Percentiles rank a stretch among this genome's conserved stretches.
phyloP scores from a whole-genome alignment of 495 filamentous ascomycete species.

The Aspergillus ellipticus region DNA sequence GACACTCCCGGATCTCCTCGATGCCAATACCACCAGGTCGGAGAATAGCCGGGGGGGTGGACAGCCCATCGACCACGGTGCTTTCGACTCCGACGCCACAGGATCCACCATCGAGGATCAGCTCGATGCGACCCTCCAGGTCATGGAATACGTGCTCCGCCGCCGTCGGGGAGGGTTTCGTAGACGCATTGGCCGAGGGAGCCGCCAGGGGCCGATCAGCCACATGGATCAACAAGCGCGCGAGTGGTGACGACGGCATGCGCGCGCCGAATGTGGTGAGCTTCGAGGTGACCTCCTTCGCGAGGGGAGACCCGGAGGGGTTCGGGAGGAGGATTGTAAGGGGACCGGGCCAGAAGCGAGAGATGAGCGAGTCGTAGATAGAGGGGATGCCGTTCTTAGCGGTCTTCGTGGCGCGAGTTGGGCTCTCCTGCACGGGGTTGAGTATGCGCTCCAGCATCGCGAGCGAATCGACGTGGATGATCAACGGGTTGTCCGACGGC shows the following conservation, averaged over 20 bases:
- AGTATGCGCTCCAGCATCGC: constrained; percentile 70
- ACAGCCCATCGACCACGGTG: constrained; percentile 92
- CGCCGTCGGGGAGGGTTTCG: constrained; percentile 83
- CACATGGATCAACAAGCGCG: constrained; percentile 76
- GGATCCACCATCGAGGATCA: constrained; percentile 85
- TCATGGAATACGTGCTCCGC: constrained; percentile 87
- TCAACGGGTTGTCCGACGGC: constrained; percentile 91
- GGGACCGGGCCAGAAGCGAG: constrained; percentile 89
- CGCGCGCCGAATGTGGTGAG: constrained; percentile 83
- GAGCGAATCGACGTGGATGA: constrained; percentile 84
- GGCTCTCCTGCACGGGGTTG: constrained; percentile 20
- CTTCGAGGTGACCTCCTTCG: constrained; percentile 82
- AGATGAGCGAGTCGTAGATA: constrained; percentile 79
- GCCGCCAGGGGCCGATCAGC: constrained; percentile 81
- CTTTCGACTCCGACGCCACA: constrained; percentile 91
- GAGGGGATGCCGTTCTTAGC: constrained; percentile 57
- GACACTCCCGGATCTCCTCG: constrained; percentile 67
- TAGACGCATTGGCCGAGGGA: constrained; percentile 90
- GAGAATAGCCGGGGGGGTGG: constrained; percentile 72
- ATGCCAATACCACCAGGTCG: constrained; percentile 89
- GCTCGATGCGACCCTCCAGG: constrained; percentile 74
- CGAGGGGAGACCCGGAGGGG: constrained; percentile 63
- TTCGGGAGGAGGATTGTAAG: constrained; percentile 88
- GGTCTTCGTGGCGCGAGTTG: constrained; percentile 23
- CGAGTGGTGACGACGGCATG: constrained; percentile 82